phyloP scores from a whole-genome alignment of 345 rosid genomes.

The Pistacia integerrima region DNA sequence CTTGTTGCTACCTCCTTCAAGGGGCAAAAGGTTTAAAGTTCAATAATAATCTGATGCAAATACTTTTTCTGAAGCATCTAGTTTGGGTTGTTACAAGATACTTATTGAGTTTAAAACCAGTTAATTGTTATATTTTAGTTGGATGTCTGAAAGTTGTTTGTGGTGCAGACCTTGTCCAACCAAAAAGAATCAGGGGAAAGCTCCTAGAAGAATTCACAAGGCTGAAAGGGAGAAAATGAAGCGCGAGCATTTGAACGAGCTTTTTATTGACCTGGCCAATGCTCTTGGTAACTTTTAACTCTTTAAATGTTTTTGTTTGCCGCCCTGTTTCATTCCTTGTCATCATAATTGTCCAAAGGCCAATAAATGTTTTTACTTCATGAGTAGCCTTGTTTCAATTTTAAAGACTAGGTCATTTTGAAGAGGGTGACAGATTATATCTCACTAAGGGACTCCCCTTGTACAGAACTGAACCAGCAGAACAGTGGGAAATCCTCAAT shows the following conservation, averaged over 20 bases:
- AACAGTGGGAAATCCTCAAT: slow-evolving; percentile 85
- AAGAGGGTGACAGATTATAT: not conserved
- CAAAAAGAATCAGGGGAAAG: slow-evolving; percentile 55
- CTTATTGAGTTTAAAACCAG: not conserved
- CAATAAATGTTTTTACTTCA: not conserved
- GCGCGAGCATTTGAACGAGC: slow-evolving; percentile 93
- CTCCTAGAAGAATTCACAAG: slow-evolving; percentile 80
- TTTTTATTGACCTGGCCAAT: slow-evolving; percentile 71
- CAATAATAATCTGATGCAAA: not conserved
- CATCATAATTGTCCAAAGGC: not conserved
- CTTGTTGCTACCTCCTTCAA: not conserved
- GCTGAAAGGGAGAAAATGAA: slow-evolving; percentile 91
- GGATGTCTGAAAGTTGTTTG: slow-evolving; percentile 13
- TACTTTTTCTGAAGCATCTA: not conserved
- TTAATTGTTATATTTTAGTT: not conserved
- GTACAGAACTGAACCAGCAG: slow-evolving; percentile 57
- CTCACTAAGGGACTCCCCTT: slow-evolving; percentile 17
- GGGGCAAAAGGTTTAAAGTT: not conserved
- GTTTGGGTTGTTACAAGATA: not conserved
- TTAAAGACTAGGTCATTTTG: not conserved
- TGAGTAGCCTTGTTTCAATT: slow-evolving; percentile 6
- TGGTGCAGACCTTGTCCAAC: slow-evolving; percentile 46
- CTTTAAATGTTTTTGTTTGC: slow-evolving; percentile 3
- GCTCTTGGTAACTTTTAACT: slow-evolving; percentile 60
- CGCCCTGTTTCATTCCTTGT: not conserved